These are phyloP conservation scores for Camellia oleifera DNA, from an alignment of 179 eudicot species.

Conservation along the genomic window DNA sequence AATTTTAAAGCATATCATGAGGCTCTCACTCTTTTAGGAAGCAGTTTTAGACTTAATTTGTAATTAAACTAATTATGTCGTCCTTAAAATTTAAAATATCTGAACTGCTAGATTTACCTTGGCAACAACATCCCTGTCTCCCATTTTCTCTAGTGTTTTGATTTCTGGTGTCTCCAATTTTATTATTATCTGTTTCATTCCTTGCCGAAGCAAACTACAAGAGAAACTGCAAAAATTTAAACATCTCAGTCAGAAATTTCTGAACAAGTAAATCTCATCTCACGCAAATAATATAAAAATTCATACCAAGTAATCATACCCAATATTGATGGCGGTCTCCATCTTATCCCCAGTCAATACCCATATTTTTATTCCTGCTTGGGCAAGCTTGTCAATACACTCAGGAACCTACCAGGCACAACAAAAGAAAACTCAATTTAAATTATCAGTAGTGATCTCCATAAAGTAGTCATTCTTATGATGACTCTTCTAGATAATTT, in stretches of 20 bases:
- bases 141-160: constrained; percentile 55
- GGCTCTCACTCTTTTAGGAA: neutral
- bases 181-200: constrained; percentile 55
- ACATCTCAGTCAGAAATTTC: constrained; percentile 22
- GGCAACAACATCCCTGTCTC: constrained; percentile 54
- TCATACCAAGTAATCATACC: constrained; percentile 39
- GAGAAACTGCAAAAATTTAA: constrained; percentile 54
- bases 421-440: constrained; percentile 3
- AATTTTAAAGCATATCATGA: neutral
- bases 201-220: constrained; percentile 60
- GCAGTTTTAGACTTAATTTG: neutral
- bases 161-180: constrained; percentile 67
- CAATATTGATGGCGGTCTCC: constrained; percentile 99
- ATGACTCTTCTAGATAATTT: neutral
- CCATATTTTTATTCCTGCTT: constrained; percentile 97
- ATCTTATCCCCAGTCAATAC: constrained; percentile 99
- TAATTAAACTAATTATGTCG: neutral
- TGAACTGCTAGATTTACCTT: constrained; percentile 39
- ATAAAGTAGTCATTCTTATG: neutral
- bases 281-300: neutral
- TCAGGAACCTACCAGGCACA: constrained; percentile 71
- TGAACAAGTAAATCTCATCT: neutral
- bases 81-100: neutral
- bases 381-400: constrained; percentile 96
- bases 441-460: neutral